Evolutionary conservation across 139 green algal species (phyloP), one percentile per base, ranked within the genome.

Genomic region (Chlamydomonas incerta): DNA sequence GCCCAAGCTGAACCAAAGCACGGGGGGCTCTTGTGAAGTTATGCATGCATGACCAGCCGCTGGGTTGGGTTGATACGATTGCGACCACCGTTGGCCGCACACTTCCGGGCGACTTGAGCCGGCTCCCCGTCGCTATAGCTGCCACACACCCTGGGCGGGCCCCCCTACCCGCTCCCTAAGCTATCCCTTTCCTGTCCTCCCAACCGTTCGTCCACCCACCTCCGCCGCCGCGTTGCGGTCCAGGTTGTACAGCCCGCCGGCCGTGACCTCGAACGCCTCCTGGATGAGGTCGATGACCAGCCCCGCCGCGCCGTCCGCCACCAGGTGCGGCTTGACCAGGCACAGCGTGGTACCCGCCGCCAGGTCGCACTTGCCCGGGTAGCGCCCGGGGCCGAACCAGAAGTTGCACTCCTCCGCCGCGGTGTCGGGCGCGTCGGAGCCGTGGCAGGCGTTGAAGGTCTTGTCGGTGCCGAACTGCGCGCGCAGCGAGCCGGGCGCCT

Each of bases 291-390:
- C 86, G 33, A 93, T 47, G 33, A 90, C 63, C 71, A 87, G 31
- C 67, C 91, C 93, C 50, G 89, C 88, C 14, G 72, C 55, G 6
- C 93, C 91, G 50, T 94, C 88, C 20, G 82, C 58, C 67, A 98
- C 80, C 50, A 89, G 85, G 82, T 96, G 93, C 8, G 95, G 95
- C 91, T 96, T 96, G 33, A 98, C 85, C 26, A 97, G 70, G 47
- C 86, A 92, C 46, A 97, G 74, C 6, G 90, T 95, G 4, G 89
- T 95, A 79, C 76, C 81, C 0, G 28, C 41, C 23, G 83, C 84
- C 31, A 86, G 26, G 77, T 90, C 85, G 65, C 89, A 92, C 81
- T 89, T 90, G 69, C 81, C 80, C n/a, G 82, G 62, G 41, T 58
- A 74, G 65, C 77, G 58, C 70, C 71, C 57, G 34, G 71, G 55